Percentiles rank a stretch among this genome's conserved stretches.
Conservation (phyloP, 495 filamentous ascomycete genomes). For the Aspergillus nanangensis region DNA sequence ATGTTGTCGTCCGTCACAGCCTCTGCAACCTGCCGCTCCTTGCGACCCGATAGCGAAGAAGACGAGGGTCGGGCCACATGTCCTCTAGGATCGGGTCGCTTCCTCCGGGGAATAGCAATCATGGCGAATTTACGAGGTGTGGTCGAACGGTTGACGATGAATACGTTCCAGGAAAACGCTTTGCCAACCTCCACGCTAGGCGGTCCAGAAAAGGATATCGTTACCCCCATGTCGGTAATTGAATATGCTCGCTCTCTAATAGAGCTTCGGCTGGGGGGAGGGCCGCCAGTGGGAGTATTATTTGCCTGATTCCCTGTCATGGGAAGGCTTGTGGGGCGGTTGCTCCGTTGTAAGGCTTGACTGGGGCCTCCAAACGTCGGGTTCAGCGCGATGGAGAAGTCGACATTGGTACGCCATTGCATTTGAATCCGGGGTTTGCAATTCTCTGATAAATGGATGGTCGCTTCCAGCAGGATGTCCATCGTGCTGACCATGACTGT, state of each 20-base stretch:
- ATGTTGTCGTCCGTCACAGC: slow-evolving; percentile 82
- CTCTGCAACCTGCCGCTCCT: slow-evolving; percentile 57
- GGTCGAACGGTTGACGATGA: slow-evolving; percentile 78
- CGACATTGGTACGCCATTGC: slow-evolving; percentile 76
- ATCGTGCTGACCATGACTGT: slow-evolving; percentile 47
- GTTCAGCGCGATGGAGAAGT: slow-evolving; percentile 70
- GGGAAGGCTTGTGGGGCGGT: slow-evolving; percentile 53
- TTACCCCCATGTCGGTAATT: slow-evolving; percentile 62
- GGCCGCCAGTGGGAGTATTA: slow-evolving; percentile 17
- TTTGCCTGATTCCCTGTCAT: slow-evolving; percentile 22
- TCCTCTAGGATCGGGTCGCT: slow-evolving; percentile 60
- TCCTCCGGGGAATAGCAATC: slow-evolving; percentile 72
- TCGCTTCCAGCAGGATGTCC: slow-evolving; percentile 63
- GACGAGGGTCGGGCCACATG: slow-evolving; percentile 46
- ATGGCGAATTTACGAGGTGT: slow-evolving; percentile 72
- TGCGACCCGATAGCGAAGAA: slow-evolving; percentile 37
- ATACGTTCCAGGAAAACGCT: slow-evolving; percentile 79
- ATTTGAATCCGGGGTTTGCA: slow-evolving; percentile 74
- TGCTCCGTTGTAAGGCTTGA: slow-evolving; percentile 44
- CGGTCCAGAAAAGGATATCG: slow-evolving; percentile 69
- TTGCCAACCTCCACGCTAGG: slow-evolving; percentile 61
- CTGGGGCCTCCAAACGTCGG: slow-evolving; percentile 61
- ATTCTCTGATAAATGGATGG: slow-evolving; percentile 55
- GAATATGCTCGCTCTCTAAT: slow-evolving; percentile 45
- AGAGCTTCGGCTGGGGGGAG: slow-evolving; percentile 49